Evolutionary conservation across 345 rosid genomes (phyloP).

Genomic region (Cardamine resedifolia): DNA sequence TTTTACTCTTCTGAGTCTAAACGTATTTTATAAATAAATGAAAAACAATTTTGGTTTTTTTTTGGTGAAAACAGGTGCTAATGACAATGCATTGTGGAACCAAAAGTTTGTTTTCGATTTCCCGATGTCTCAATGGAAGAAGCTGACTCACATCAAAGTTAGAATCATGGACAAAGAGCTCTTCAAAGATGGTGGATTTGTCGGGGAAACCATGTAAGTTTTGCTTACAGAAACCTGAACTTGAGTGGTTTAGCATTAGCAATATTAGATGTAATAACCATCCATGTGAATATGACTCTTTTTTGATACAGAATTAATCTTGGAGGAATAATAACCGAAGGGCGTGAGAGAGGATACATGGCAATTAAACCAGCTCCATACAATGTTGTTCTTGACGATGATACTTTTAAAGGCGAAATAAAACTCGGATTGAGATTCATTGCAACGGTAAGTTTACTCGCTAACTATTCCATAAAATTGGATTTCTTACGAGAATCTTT

Average conservation of each 20-base stretch:
- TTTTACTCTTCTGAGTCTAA: constrained; percentile 5
- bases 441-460: constrained; percentile 39
- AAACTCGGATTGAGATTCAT: constrained; percentile 69
- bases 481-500: neutral
- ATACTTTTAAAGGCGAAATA: constrained; percentile 65
- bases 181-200: constrained; percentile 58
- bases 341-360: constrained; percentile 50
- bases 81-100: constrained; percentile 68
- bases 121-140: constrained; percentile 55
- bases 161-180: constrained; percentile 66
- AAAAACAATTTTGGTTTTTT: neutral
- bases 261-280: neutral
- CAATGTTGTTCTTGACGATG: constrained; percentile 76
- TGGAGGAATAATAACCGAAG: constrained; percentile 71
- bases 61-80: constrained; percentile 49
- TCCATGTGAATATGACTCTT: neutral
- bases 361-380: constrained; percentile 62
- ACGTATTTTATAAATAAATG: neutral
- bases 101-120: constrained; percentile 72
- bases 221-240: neutral
- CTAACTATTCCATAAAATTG: neutral
- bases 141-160: constrained; percentile 52
- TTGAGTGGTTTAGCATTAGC: neutral
- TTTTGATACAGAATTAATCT: constrained; percentile 52
- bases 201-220: constrained; percentile 72